phyloP scores from a whole-genome alignment of 78 protist species.

The Guillardia theta region DNA sequence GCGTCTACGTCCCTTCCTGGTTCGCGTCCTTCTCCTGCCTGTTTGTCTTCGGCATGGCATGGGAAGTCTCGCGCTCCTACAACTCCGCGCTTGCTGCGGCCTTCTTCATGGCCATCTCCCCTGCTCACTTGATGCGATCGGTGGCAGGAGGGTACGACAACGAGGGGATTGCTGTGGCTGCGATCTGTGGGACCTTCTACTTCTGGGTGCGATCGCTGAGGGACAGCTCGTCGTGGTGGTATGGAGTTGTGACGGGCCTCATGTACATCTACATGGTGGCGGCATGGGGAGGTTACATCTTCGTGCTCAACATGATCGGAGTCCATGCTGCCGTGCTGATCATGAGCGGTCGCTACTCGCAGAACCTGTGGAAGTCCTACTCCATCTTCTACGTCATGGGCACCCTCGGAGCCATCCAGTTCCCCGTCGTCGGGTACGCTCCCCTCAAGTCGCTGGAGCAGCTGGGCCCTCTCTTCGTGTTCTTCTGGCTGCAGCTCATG shows the following conservation, averaged over 20 bases:
- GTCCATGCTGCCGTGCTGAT: not conserved
- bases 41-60: constrained; percentile 63
- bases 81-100: constrained; percentile 42
- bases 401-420: constrained; percentile 74
- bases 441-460: constrained; percentile 29
- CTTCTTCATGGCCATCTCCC: not conserved
- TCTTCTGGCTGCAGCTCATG: constrained; percentile 15
- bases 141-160: constrained; percentile 98
- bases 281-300: constrained; percentile 99
- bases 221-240: constrained; percentile 76
- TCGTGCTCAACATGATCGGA: constrained; percentile 72
- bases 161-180: constrained; percentile 92
- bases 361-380: constrained; percentile 87
- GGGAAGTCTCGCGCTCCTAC: constrained; percentile 41
- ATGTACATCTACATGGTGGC: constrained; percentile 85
- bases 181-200: constrained; percentile 86
- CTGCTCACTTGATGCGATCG: constrained; percentile 38
- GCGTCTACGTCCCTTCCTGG: constrained; percentile 93
- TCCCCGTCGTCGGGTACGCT: constrained; percentile 32
- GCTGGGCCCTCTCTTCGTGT: not conserved
- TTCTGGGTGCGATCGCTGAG: constrained; percentile 84
- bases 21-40: constrained; percentile 85
- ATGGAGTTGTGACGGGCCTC: constrained; percentile 64
- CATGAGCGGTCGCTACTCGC: constrained; percentile 60
- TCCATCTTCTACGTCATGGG: constrained; percentile 86